Evolutionary conservation across 495 filamentous ascomycete species (phyloP), one percentile per base, ranked within the genome.

Genomic region (Tuber microsphaerosporum): DNA sequence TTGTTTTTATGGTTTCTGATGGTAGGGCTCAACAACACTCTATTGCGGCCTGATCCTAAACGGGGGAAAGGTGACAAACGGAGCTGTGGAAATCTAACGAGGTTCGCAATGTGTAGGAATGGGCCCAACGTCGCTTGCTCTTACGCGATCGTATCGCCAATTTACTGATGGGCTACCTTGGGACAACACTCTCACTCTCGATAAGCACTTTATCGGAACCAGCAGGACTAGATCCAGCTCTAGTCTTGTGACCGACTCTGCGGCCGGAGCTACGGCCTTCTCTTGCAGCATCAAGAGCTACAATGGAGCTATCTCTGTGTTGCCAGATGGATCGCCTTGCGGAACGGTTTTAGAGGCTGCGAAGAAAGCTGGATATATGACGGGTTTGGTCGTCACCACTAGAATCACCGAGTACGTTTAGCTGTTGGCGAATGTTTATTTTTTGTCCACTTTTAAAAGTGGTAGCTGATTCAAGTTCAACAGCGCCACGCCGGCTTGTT

Each of bases 1-100:
- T 98, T 56, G 91, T 99, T 76, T 98, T 99, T 86, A 98, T 99
- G 96, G 96, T 99, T 14, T 96, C 92, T 0, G 95, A 99, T 82
- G 95, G 81, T 79, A 74, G 14, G 22, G 20, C 17, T 71, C 34
- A 31, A 46, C 7, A 39, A 10, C 17, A 26, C 22, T 65, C 41
- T 31, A 14, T 31, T n/a, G 46, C 51, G 7, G 2, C 51, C 12
- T 2, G 48, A 26, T 56, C 14, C 26, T 56, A 8, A 22, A 7
- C 22, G 12, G 48, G 48, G 9, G 9, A 56, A 56, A 56, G 26
- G 48, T 26, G 22, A 26, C 22, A 19, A 51, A n/a, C 7, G 6
- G 45, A 51, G 46, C 12, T 14, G 20, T 56, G 22, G 51, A n/a
- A 22, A 14, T 61, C 22, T 61, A 61, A 61, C 51, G 51, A 61